Evolutionary conservation across 768 basidiomycete species (phyloP).

Genomic region (Boletus sp.): DNA sequence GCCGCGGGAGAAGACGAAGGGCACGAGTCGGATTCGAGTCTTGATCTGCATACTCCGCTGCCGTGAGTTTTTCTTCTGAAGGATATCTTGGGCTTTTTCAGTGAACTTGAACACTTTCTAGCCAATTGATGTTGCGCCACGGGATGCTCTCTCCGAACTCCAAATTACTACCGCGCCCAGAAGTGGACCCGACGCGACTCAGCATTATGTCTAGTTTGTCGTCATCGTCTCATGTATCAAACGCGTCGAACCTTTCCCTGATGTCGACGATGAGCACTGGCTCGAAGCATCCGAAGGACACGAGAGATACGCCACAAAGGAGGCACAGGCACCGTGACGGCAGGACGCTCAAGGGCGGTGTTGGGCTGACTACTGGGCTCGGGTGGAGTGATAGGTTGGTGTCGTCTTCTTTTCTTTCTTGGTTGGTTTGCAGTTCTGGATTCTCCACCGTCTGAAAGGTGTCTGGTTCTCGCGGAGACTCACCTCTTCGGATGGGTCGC

Average conservation of each 20-base stretch:
- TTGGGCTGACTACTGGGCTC: constrained; percentile 68
- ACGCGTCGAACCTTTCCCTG: constrained; percentile 24
- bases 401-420: not conserved
- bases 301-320: constrained; percentile 55
- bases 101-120: constrained; percentile 22
- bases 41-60: constrained; percentile 67
- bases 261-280: constrained; percentile 22
- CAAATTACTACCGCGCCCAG: constrained; percentile 47
- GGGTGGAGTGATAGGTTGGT: constrained; percentile 74
- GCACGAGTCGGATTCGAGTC: constrained; percentile 58
- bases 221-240: constrained; percentile 27
- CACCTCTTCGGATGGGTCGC: not conserved
- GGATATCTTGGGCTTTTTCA: not conserved
- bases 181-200: constrained; percentile 20
- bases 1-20: constrained; percentile 30
- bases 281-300: constrained; percentile 44
- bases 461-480: constrained; percentile 3
- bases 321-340: constrained; percentile 65
- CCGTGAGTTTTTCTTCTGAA: constrained; percentile 46
- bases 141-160: constrained; percentile 67
- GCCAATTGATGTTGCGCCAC: constrained; percentile 64
- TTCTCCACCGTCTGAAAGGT: not conserved
- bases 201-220: constrained; percentile 27
- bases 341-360: constrained; percentile 52
- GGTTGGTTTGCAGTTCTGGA: not conserved